Conservation (phyloP, 2,329 filamentous ascomycete species). For the Fusarium chuoi region DNA sequence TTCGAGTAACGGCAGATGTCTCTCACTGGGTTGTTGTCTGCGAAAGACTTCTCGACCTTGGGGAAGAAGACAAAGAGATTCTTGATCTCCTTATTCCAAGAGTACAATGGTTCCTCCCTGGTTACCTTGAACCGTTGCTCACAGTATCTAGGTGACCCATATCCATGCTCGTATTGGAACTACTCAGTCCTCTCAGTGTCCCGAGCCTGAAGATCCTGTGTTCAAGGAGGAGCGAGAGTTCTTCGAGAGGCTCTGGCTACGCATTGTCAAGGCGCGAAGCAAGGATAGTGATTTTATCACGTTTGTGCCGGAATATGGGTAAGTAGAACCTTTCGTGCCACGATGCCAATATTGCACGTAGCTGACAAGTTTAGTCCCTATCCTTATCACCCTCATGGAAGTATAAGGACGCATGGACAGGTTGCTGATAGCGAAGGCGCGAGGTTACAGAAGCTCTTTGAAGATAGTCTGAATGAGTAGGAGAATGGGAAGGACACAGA, state of each 20-base stretch:
- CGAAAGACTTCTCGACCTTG: not conserved
- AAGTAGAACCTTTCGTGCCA: fast-evolving
- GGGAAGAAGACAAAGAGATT: not conserved
- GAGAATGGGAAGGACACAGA: too few relatives aligned
- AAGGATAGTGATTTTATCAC: not conserved
- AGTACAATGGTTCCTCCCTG: fast-evolving
- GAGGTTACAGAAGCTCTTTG: not conserved
- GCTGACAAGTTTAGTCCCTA: not conserved
- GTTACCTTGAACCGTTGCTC: fast-evolving
- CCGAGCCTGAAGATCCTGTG: fast-evolving
- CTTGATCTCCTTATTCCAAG: not conserved
- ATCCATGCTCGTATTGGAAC: not conserved
- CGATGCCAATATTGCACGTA: fast-evolving
- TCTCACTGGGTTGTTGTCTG: not conserved
- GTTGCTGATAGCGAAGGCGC: not conserved
- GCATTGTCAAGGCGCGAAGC: not conserved
- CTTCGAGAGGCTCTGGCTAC: not conserved
- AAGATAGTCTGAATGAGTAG: fast-evolving
- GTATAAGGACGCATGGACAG: not conserved
- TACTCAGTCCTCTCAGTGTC: not conserved
- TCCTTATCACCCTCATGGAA: not conserved
- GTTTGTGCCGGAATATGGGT: not conserved
- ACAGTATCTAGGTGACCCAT: not conserved
- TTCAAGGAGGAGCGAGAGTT: not conserved
- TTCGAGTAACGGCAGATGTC: not conserved